Conservation (phyloP, 805 yeast genomes). For the Sungouiozyma ichnusensis region DNA sequence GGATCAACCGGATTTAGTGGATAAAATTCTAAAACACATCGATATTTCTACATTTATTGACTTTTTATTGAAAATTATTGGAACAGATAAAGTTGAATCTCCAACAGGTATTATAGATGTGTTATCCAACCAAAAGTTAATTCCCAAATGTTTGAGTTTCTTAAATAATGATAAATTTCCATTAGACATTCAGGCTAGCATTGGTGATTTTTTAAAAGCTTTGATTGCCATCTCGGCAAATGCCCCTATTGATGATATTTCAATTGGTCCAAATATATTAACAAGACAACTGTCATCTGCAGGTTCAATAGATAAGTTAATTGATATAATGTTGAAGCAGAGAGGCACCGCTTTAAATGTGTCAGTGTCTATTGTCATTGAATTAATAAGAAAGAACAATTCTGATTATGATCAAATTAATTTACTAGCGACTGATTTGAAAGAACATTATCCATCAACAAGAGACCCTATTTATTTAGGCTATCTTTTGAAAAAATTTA, state of each 20-base stretch:
- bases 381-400: constrained; percentile 84
- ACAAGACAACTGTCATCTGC: constrained; percentile 78
- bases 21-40: constrained; percentile 58
- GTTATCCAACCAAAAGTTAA: constrained; percentile 57
- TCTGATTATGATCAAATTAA: constrained; percentile 87
- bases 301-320: constrained; percentile 47
- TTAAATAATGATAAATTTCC: constrained; percentile 44
- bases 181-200: constrained; percentile 71
- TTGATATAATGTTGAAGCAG: constrained; percentile 52
- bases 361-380: constrained; percentile 87
- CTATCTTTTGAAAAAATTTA: constrained; percentile 61
- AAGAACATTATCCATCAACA: constrained; percentile 78
- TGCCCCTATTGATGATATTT: constrained; percentile 60
- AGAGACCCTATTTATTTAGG: constrained; percentile 90
- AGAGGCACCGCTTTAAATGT: constrained; percentile 79
- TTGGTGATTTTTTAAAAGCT: constrained; percentile 88
- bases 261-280: constrained; percentile 87
- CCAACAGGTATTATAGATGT: constrained; percentile 80
- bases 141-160: constrained; percentile 57
- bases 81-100: constrained; percentile 78
- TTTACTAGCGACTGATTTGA: constrained; percentile 62
- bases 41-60: constrained; percentile 89
- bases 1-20: constrained; percentile 19
- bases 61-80: constrained; percentile 70
- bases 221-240: constrained; percentile 86